Evolutionary conservation across 2,329 filamentous ascomycete genomes (phyloP), one percentile per base, ranked within the genome.

Genomic region (Aspergillus pseudoterreus): DNA sequence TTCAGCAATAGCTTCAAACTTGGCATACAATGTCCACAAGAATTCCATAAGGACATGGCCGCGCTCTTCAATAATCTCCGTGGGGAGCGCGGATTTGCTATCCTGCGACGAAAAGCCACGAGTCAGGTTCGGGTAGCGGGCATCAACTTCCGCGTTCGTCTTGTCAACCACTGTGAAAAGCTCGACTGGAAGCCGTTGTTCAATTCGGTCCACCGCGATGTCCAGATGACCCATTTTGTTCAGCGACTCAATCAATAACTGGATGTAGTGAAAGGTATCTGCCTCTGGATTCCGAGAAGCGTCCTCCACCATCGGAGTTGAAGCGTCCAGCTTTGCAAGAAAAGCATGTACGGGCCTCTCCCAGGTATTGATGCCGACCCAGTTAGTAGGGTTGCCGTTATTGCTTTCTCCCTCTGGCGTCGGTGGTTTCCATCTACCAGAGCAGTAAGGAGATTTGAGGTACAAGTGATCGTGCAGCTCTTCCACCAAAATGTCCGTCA

Each of bases 381-480:
- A 62, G 39, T 53, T 64, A n/a, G 60, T 54, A 11, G 60, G 35
- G 35, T 59, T 54, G 54, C 53, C 39, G 56, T 55, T 49, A 57
- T 52, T 62, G 21, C 46, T 57, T 32, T 71, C 71, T 38, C 65
- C 67, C 17, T 75, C 72, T 3, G 65, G 59, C 6, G 54, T 59
- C 53, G 95, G 83, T 52, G 82, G 82, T 71, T 95, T 95, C 94
- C 94, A 99, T 59, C 94, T 81, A 67, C 96, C 90, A 67, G 96
- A 91, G 66, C 92, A 97, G 68, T 99, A 99, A 0, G 92, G 94
- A 3, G 92, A 97, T 69, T 97, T 97, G 36, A 99, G 83, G 67
- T 99, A 99, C 4, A 99, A 79, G 72, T 99, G 94, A 68, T 95
- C 94, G 67, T 99, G 94, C 32, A 99, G 78, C 71, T 99, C 94